These are phyloP conservation scores for Chrysopogon serrulatus DNA, from an alignment of 176 grass and related monocot genomes.

Conservation along the genomic window DNA sequence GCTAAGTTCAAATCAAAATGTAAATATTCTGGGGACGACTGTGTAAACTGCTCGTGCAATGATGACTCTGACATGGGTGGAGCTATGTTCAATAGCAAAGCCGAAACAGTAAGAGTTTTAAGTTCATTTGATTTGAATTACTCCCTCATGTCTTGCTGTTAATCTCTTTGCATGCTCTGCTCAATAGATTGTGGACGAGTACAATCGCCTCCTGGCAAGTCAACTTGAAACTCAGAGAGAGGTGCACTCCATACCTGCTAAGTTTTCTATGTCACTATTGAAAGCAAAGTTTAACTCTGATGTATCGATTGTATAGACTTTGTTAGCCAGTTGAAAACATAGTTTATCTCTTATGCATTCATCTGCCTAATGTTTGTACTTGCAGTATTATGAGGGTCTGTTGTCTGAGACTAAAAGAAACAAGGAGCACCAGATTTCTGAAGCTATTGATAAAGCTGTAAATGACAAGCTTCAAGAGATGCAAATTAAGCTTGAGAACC, in stretches of 20 bases:
- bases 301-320: not conserved
- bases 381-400: conserved; percentile 74
- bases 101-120: conserved; percentile 52
- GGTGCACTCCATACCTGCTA: conserved; percentile 34
- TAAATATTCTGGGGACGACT: conserved; percentile 41
- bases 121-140: conserved; percentile 12
- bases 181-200: conserved; percentile 85
- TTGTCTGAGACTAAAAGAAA: conserved; percentile 69
- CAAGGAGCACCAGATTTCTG: conserved; percentile 49
- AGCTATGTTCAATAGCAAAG: conserved; percentile 78
- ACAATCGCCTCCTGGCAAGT: conserved; percentile 71
- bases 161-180: not conserved
- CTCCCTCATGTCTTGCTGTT: not conserved
- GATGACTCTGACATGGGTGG: conserved; percentile 62
- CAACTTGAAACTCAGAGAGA: conserved; percentile 86
- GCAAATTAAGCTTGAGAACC: conserved; percentile 61
- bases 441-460: conserved; percentile 65
- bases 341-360: not conserved
- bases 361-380: conserved; percentile 17
- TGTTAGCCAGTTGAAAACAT: not conserved
- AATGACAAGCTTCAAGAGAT: conserved; percentile 62
- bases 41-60: conserved; percentile 39
- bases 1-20: conserved; percentile 56
- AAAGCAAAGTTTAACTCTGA: not conserved
- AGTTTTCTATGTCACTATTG: not conserved